These are phyloP conservation scores for Chlorella sp. DNA, from an alignment of 139 green algal genomes.

Conservation along the genomic window DNA sequence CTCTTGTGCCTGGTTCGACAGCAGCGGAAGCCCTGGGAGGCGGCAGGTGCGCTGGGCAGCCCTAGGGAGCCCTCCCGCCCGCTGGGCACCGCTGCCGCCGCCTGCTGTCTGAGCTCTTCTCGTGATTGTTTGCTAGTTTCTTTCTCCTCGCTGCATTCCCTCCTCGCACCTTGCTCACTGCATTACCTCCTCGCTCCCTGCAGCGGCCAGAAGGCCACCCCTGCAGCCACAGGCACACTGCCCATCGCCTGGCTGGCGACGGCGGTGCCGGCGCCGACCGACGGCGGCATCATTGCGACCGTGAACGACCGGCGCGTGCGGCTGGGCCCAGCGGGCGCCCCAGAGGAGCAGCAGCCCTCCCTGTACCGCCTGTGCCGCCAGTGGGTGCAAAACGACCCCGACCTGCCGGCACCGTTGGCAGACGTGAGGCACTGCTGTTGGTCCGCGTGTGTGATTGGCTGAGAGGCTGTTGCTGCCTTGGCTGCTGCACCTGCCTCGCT, in stretches of 20 bases:
- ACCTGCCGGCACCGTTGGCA: not conserved
- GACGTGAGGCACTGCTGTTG: constrained; percentile 30
- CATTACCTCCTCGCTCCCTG: not conserved
- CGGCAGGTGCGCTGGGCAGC: not conserved
- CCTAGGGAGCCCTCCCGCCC: not conserved
- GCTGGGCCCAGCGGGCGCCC: not conserved
- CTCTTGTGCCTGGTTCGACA: no score
- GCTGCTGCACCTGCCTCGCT: not conserved
- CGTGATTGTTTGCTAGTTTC: no score
- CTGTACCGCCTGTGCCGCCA: constrained; percentile 41
- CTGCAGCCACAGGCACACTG: not conserved
- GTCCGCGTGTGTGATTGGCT: no score
- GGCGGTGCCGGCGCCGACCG: not conserved
- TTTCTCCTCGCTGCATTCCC: not conserved
- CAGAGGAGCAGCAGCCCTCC: constrained; percentile 19
- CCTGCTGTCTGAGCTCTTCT: no score
- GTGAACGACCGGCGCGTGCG: constrained; percentile 15
- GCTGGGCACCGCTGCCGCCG: not conserved
- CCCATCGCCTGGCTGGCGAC: constrained; percentile 1
- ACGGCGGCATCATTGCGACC: not conserved
- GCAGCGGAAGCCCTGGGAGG: no score
- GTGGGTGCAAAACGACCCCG: constrained; percentile 45
- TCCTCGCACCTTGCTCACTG: no score
- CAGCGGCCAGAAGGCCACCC: not conserved
- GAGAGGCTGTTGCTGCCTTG: no score